phyloP scores from a whole-genome alignment of 129 eudicot species.

The Scalesia atractyloides region DNA sequence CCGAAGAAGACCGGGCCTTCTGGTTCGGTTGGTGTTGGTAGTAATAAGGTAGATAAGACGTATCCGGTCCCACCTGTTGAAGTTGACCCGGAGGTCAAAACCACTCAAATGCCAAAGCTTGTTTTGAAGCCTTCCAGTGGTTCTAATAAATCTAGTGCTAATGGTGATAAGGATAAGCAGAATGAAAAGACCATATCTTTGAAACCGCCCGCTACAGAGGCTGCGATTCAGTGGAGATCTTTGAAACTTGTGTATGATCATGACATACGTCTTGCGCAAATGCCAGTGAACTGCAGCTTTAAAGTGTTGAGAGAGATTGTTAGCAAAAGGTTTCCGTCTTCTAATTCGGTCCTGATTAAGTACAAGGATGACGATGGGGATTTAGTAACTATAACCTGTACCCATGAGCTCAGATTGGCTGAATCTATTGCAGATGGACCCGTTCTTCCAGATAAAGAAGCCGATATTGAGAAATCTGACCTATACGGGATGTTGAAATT shows the following conservation, averaged over 20 bases:
- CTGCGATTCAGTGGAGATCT: slow-evolving; percentile 51
- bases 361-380: slow-evolving; percentile 87
- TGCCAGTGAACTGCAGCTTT: slow-evolving; percentile 84
- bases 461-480: slow-evolving; percentile 58
- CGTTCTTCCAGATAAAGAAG: slow-evolving; percentile 47
- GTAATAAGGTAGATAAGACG: slow-evolving; percentile 60
- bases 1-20: slow-evolving; percentile 60
- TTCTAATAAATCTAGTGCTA: slow-evolving; percentile 45
- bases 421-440: slow-evolving; percentile 65
- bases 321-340: slow-evolving; percentile 71
- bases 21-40: slow-evolving; percentile 35
- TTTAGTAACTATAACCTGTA: slow-evolving; percentile 88
- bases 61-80: slow-evolving; percentile 51
- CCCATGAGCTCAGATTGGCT: slow-evolving; percentile 78
- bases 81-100: slow-evolving; percentile 51
- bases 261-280: slow-evolving; percentile 88
- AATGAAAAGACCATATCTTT: slow-evolving; percentile 37
- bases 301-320: slow-evolving; percentile 76
- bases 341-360: slow-evolving; percentile 72
- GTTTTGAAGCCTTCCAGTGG: slow-evolving; percentile 66
- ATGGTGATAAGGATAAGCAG: slow-evolving; percentile 40
- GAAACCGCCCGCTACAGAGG: slow-evolving; percentile 36
- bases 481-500: slow-evolving; percentile 69
- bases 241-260: slow-evolving; percentile 93
- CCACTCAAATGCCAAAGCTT: slow-evolving; percentile 68